Base-by-base conservation (phyloP, 2,329 filamentous ascomycete genomes). In the Curvularia sp. region DNA sequence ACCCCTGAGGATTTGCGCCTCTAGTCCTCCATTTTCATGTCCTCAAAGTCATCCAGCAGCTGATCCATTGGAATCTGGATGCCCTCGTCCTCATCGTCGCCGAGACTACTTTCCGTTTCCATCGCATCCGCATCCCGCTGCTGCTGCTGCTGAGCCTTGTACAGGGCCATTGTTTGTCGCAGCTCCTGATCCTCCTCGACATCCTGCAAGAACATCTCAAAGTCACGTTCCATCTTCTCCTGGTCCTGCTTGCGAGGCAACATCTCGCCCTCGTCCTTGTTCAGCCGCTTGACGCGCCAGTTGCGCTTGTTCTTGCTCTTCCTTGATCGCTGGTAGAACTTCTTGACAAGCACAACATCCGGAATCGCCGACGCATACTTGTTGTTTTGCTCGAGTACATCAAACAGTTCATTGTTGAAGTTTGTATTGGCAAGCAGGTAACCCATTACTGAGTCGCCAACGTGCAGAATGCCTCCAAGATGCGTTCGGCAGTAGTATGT, bases 261-360 rank as follows among this genome's bases (percentile, higher is more conserved):
- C 77, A 96, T 84, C 65, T 97, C 94, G 66, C 90, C 90, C 75
- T 97, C 92, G 63, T 98, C 93, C 79, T 88, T 90, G 65, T 85
- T 85, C 91, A 99, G 94, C 72, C 95, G 92, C 86, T 91, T 96
- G 77, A 99, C 87, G 77, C 90, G 91, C 95, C 95, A 99, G 83
- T 91, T 91, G 57, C 72, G 66, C 68, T 96, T 88, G 54, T 70
- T 72, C 76, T 77, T 77, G 78, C 84, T 85, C 82, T 87, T 85
- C 86, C 94, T 96, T 79, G 90, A 90, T 69, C 91, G 88, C 57
- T 90, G 88, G 80, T 96, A 99, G 84, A 92, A 89, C 79, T 99
- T 99, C 92, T 96, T 98, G 77, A 99, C 92, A 3, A 99, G 85
- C 6, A 99, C 81, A 0, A 98, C 95, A 71, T 99, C 95, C 0